phyloP scores from a whole-genome alignment of 169 alveolate genomes.

The Plasmodium sp. region DNA sequence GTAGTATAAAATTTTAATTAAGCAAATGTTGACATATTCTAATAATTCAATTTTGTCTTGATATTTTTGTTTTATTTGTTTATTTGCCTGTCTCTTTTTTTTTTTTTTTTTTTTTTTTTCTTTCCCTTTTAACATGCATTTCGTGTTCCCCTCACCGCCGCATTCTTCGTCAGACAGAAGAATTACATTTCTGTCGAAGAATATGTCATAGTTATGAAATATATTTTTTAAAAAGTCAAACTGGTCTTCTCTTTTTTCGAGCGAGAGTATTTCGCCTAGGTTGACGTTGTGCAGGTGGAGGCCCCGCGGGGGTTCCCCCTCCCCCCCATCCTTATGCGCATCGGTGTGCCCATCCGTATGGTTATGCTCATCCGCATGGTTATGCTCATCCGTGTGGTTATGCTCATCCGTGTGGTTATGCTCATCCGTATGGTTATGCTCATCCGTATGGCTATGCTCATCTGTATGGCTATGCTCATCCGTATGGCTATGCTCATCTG shows the following conservation, averaged over 20 bases:
- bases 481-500: no score
- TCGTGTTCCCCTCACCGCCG: not conserved
- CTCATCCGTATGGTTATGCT: no score
- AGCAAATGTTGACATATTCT: conserved; percentile 61
- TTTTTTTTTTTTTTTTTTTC: not conserved
- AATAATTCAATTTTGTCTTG: conserved; percentile 59
- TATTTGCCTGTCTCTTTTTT: conserved; percentile 20
- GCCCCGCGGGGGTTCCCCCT: not conserved
- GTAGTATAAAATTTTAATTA: conserved; percentile 67
- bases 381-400: not conserved
- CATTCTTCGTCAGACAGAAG: not conserved
- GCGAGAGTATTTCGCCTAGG: conserved; percentile 15
- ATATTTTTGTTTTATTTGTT: conserved; percentile 38
- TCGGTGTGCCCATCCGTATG: not conserved
- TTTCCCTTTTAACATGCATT: not conserved
- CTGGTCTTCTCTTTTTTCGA: conserved; percentile 5
- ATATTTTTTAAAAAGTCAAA: conserved; percentile 34
- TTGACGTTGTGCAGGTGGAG: conserved; percentile 22
- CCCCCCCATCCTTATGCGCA: not conserved
- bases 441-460: not conserved
- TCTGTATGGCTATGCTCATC: not conserved
- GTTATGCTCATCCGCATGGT: no score
- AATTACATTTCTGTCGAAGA: conserved; percentile 52
- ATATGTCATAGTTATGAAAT: conserved; percentile 47
- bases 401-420: not conserved